Conservation (phyloP, 495 filamentous ascomycete genomes). For the Wilcoxina mikolae region DNA sequence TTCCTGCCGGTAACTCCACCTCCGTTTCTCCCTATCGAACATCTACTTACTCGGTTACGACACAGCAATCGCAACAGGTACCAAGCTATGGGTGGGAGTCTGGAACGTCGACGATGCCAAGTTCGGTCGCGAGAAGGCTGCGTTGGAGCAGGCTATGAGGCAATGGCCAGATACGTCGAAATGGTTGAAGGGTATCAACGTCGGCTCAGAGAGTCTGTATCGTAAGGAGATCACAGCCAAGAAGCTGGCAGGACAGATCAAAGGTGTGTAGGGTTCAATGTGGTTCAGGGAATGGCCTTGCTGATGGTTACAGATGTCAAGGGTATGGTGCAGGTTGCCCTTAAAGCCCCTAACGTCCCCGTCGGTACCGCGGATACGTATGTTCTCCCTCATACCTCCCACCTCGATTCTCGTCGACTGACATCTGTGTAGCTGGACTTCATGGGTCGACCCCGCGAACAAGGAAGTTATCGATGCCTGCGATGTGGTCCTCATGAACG, state of each 20-base stretch:
- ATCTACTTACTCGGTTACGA: too few relatives aligned
- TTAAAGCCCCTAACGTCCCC: constrained; percentile 27
- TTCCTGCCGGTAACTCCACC: constrained; percentile 40
- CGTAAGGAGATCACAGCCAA: constrained; percentile 31
- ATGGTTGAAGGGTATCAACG: constrained; percentile 65
- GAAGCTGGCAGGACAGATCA: constrained; percentile 21
- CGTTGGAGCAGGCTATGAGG: constrained; percentile 49
- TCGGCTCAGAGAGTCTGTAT: constrained; percentile 85
- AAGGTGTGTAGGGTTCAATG: not conserved
- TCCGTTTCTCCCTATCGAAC: too few relatives aligned
- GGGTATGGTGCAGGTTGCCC: constrained; percentile 23
- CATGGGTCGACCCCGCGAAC: constrained; percentile 63
- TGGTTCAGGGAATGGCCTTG: not conserved
- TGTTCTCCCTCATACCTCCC: too few relatives aligned
- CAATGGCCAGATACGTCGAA: constrained; percentile 39
- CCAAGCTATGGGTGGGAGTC: constrained; percentile 25
- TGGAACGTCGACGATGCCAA: constrained; percentile 43
- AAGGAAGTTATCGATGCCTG: not conserved
- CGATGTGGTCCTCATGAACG: constrained; percentile 23
- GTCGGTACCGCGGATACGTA: constrained; percentile 89
- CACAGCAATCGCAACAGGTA: too few relatives aligned
- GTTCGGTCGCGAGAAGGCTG: constrained; percentile 60
- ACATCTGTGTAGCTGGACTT: too few relatives aligned
- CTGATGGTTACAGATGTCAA: constrained; percentile 17
- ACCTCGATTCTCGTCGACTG: too few relatives aligned